Conservation (phyloP, 73 alveolate species). For the Uronychia setigera region DNA sequence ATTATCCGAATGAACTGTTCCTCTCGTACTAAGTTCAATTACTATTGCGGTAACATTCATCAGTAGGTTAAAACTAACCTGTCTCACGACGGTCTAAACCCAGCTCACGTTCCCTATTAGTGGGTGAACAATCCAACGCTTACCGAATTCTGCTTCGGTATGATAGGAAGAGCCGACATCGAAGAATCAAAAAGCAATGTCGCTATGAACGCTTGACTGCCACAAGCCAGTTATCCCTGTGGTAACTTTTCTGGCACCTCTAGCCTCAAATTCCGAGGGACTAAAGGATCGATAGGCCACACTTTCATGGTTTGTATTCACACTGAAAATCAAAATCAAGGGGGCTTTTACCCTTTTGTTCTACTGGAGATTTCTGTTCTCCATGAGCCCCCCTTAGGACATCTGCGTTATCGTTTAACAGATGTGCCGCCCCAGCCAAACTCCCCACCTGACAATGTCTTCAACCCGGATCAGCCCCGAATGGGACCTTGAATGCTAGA, state of each 20-base stretch:
- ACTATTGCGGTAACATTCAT: no score
- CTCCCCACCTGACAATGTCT: conserved; percentile 98
- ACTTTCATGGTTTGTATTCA: not conserved
- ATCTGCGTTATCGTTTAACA: conserved; percentile 98
- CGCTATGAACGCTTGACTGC: conserved; percentile 99
- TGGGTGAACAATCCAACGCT: conserved; percentile 69
- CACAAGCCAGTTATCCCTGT: conserved; percentile 99
- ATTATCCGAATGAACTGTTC: no score
- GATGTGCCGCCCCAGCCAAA: conserved; percentile 99
- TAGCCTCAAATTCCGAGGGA: conserved; percentile 51
- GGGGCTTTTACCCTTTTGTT: not conserved
- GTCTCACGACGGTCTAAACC: conserved; percentile 80
- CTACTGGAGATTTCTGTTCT: conserved; percentile 95
- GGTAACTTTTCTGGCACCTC: conserved; percentile 99
- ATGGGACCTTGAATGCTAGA: conserved; percentile 68
- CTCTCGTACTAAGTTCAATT: no score
- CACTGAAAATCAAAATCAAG: not conserved
- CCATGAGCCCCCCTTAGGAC: conserved; percentile 99
- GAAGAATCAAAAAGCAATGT: conserved; percentile 86
- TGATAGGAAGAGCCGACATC: no score
- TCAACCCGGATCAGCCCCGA: conserved; percentile 83
- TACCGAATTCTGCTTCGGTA: conserved; percentile 41
- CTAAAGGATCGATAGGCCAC: conserved; percentile 1
- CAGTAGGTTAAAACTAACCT: conserved; percentile 77
- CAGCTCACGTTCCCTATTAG: conserved; percentile 73